phyloP scores from a whole-genome alignment of 371 early-diverging fungal species.

The Mortierella sp. region DNA sequence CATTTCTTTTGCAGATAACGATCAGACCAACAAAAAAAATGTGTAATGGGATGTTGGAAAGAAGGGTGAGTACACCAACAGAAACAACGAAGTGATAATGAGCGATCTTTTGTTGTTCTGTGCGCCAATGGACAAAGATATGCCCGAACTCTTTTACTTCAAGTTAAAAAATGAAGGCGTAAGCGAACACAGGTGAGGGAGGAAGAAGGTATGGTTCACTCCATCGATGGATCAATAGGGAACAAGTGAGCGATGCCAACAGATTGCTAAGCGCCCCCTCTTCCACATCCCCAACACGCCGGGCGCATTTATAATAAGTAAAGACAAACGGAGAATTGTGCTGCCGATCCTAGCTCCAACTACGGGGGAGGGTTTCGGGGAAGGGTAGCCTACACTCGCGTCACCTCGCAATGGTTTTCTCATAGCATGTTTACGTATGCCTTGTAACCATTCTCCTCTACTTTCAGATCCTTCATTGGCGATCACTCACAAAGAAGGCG shows the following conservation, averaged over 20 bases:
- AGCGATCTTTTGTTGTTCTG: background rate
- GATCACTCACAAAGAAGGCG: background rate
- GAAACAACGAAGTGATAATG: background rate
- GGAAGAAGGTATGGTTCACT: background rate
- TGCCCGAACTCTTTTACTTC: background rate
- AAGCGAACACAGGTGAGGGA: background rate
- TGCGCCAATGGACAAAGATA: background rate
- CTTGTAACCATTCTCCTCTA: background rate
- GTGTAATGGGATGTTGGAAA: background rate
- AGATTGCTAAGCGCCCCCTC: background rate
- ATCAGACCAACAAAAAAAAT: background rate
- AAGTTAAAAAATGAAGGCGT: background rate
- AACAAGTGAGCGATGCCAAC: background rate
- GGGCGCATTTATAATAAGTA: too few relatives aligned
- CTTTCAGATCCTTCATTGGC: background rate
- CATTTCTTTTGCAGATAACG: background rate
- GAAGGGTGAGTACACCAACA: background rate
- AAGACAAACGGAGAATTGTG: background rate
- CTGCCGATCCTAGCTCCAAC: background rate
- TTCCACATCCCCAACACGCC: background rate
- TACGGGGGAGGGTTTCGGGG: background rate
- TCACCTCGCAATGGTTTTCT: background rate
- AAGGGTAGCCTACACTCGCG: background rate
- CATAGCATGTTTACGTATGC: background rate
- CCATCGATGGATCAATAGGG: background rate